Evolutionary conservation across 176 grass and related monocot species (phyloP).

Genomic region (Oryza australiensis): DNA sequence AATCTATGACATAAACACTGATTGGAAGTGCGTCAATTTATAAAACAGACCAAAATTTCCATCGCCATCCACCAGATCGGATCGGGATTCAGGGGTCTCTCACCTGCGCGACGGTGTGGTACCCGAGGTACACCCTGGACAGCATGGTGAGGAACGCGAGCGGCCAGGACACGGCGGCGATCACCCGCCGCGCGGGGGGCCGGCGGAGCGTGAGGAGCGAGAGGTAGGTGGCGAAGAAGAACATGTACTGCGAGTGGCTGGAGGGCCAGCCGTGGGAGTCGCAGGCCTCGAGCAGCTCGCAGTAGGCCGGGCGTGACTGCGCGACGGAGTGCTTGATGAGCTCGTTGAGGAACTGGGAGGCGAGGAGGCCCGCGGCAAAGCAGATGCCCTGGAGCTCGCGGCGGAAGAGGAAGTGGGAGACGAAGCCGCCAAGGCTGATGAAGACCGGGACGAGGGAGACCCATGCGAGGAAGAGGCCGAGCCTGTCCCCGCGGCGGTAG

Average conservation of each 20-base stretch:
- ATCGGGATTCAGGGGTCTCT: slow-evolving; percentile 31
- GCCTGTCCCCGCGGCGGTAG: slow-evolving; percentile 65
- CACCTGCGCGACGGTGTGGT: slow-evolving; percentile 90
- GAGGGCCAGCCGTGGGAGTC: slow-evolving; percentile 97
- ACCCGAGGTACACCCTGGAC: slow-evolving; percentile 94
- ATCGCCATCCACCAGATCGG: slow-evolving; percentile 28
- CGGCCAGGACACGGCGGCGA: slow-evolving; percentile 67
- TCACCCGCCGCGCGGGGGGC: slow-evolving; percentile 10
- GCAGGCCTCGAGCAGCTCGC: slow-evolving; percentile 78
- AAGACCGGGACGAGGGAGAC: slow-evolving; percentile 93
- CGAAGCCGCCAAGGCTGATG: slow-evolving; percentile 91
- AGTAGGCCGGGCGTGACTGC: slow-evolving; percentile 81
- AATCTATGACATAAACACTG: neutral
- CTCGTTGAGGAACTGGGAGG: slow-evolving; percentile 79
- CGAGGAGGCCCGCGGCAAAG: slow-evolving; percentile 72
- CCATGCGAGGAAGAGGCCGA: slow-evolving; percentile 89
- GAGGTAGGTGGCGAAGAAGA: slow-evolving; percentile 95
- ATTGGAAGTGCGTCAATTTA: neutral
- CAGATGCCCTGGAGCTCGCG: slow-evolving; percentile 88
- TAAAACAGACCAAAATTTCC: neutral
- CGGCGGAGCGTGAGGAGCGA: slow-evolving; percentile 60
- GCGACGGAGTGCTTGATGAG: slow-evolving; percentile 87
- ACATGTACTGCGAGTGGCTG: slow-evolving; percentile 91
- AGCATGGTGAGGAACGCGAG: slow-evolving; percentile 89
- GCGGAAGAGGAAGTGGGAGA: slow-evolving; percentile 97